A percentile compares a stretch with the other conserved stretches of the same genome.
Evolutionary conservation across 192 early-diverging fungal species (phyloP).

Genomic region (Spizellomyces punctatus): DNA sequence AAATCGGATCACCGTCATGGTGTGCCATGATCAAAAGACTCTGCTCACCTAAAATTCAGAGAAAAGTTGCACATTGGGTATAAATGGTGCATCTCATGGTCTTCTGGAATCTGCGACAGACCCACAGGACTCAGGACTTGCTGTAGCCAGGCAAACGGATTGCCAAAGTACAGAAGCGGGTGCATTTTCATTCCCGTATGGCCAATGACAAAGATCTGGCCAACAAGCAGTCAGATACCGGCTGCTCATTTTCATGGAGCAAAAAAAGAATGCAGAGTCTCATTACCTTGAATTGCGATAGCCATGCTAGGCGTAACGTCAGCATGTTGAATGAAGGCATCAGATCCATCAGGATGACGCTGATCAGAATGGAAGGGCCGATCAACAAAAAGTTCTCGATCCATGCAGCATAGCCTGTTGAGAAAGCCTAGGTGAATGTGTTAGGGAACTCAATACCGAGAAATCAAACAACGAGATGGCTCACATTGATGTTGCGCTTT

Average conservation of each 20-base stretch:
- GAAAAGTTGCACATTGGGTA: slow-evolving; percentile 9
- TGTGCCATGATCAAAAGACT: background rate
- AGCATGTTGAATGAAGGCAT: slow-evolving; percentile 6
- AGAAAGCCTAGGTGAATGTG: slow-evolving; percentile 1
- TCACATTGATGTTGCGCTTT: slow-evolving; percentile 1
- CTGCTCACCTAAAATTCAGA: slow-evolving; percentile 6
- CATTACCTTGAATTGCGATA: slow-evolving; percentile 1
- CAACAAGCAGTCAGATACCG: background rate
- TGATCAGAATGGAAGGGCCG: background rate
- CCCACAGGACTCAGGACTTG: background rate
- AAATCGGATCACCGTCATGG: background rate
- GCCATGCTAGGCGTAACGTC: background rate
- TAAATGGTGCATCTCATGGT: slow-evolving; percentile 2
- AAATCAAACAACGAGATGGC: background rate
- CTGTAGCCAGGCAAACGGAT: slow-evolving; percentile 1
- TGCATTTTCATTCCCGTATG: slow-evolving; percentile 6
- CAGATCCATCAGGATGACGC: background rate
- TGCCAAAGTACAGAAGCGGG: background rate
- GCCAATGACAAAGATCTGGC: background rate
- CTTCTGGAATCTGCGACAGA: slow-evolving; percentile 3
- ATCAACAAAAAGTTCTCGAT: slow-evolving; percentile 1
- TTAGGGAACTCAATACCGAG: background rate
- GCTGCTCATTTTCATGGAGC: background rate
- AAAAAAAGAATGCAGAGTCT: background rate
- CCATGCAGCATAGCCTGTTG: slow-evolving; percentile 5